Evolutionary conservation across 192 early-diverging fungal genomes (phyloP).

Genomic region (Endogone sp.): DNA sequence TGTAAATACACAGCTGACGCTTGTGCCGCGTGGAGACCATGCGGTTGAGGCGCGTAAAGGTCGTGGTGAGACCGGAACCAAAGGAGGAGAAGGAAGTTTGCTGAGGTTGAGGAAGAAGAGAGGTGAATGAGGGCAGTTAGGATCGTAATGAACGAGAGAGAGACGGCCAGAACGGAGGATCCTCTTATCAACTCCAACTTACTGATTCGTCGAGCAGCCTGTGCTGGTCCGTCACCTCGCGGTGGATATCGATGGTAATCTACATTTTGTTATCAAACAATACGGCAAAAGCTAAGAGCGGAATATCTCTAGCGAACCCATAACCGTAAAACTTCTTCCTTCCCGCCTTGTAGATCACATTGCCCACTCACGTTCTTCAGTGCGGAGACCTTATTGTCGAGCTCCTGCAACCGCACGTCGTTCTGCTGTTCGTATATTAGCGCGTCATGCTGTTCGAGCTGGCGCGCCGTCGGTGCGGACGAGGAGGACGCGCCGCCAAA

Average conservation of each 20-base stretch:
- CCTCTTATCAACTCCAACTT: slow-evolving; percentile 1
- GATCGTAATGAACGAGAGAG: background rate
- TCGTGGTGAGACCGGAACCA: slow-evolving; percentile 16
- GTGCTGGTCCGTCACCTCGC: slow-evolving; percentile 37
- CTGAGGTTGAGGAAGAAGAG: too few species aligned
- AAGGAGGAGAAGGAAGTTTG: slow-evolving; percentile 20
- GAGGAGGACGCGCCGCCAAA: too few species aligned
- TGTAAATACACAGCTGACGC: slow-evolving; percentile 32
- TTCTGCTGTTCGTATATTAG: slow-evolving; percentile 47
- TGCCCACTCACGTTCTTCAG: slow-evolving; percentile 40
- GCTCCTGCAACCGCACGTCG: slow-evolving; percentile 47
- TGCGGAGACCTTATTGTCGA: slow-evolving; percentile 47
- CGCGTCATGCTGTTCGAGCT: too few species aligned
- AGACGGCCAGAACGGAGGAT: background rate
- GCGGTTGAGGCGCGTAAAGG: slow-evolving; percentile 28
- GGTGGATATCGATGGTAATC: slow-evolving; percentile 44
- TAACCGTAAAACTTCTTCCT: too few species aligned
- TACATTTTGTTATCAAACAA: too few species aligned
- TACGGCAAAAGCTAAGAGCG: background rate
- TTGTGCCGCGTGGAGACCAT: slow-evolving; percentile 38
- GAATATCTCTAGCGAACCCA: too few species aligned
- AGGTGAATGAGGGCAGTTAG: too few species aligned
- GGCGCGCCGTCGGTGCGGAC: too few species aligned
- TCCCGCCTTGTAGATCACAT: too few species aligned
- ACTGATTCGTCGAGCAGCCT: slow-evolving; percentile 34